Conservation (phyloP, 129 eudicot species). For the Flaveria brownii region DNA sequence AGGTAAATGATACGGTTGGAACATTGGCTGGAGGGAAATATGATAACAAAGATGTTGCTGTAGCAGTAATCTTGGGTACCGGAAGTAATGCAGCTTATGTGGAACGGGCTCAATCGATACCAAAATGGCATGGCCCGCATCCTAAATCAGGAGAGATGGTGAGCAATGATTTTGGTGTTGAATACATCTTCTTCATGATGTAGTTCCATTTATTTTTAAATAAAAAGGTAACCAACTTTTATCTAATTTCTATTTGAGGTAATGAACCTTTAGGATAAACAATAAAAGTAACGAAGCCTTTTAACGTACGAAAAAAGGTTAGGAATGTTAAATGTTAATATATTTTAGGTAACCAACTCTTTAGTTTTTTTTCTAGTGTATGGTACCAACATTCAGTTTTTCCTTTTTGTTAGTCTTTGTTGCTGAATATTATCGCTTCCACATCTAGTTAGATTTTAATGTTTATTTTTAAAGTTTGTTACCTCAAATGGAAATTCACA, state of each 20-base stretch:
- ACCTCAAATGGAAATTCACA: background rate
- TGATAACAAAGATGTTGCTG: constrained; percentile 49
- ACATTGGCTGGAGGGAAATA: constrained; percentile 93
- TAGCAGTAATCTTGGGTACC: constrained; percentile 91
- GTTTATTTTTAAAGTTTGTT: no score
- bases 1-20: constrained; percentile 97
- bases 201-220: background rate
- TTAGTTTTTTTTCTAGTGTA: background rate
- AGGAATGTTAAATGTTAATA: background rate
- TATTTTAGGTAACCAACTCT: background rate
- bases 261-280: background rate
- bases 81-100: constrained; percentile 96
- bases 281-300: background rate
- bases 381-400: background rate
- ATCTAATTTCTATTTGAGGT: background rate
- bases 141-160: constrained; percentile 95
- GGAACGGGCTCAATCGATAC: constrained; percentile 82
- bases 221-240: background rate
- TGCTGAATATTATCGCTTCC: background rate
- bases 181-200: background rate
- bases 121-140: constrained; percentile 84
- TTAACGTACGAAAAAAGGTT: background rate
- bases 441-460: background rate
- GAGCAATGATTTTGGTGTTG: constrained; percentile 11
- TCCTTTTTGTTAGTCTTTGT: background rate